These are phyloP conservation scores for Dichotomocladium elegans DNA, from an alignment of 371 early-diverging fungal species.

Conservation along the genomic window DNA sequence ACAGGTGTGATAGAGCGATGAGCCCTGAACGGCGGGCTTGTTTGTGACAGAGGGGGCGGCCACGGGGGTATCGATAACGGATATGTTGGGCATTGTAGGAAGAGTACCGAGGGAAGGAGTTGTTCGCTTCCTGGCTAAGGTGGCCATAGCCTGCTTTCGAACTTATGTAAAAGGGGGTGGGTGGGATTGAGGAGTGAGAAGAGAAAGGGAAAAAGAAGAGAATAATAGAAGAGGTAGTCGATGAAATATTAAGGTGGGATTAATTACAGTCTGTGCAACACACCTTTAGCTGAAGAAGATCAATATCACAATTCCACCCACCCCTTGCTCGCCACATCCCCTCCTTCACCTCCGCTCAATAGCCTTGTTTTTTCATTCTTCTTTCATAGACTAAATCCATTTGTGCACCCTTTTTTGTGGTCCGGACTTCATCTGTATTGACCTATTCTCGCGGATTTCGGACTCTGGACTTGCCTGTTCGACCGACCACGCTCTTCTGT, in stretches of 20 bases:
- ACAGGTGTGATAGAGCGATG: slow-evolving; percentile 66
- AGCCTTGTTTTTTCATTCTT: no score
- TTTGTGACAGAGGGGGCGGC: slow-evolving; percentile 23
- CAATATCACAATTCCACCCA: no score
- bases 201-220: neutral
- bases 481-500: no score
- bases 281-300: no score
- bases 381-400: no score
- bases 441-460: no score
- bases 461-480: no score
- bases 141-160: slow-evolving; percentile 7
- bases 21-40: slow-evolving; percentile 26
- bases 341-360: no score
- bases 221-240: neutral
- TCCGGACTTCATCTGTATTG: no score
- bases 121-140: slow-evolving; percentile 24
- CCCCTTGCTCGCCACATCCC: no score
- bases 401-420: no score
- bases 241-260: neutral
- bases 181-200: neutral
- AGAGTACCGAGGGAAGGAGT: slow-evolving; percentile 28
- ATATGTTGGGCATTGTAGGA: slow-evolving; percentile 14
- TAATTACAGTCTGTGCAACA: slow-evolving; percentile 2
- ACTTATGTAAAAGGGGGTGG: neutral
- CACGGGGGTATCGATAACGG: slow-evolving; percentile 22